Percentiles rank a stretch among this genome's conserved stretches.
phyloP scores from a whole-genome alignment of 306 rosid species.

The Citrullus colocynthis region DNA sequence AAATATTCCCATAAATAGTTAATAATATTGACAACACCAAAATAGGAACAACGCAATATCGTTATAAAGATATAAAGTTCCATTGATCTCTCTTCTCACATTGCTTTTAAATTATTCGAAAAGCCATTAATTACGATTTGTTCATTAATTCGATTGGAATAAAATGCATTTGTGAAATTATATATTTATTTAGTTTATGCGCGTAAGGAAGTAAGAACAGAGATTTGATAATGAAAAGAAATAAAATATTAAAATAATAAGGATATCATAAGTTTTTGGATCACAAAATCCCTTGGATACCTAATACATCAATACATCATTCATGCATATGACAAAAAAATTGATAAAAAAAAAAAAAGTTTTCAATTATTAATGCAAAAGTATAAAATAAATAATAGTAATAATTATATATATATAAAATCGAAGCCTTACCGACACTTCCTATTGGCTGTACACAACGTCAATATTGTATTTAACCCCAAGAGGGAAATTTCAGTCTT shows the following conservation, averaged over 20 bases:
- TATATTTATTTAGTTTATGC: background rate
- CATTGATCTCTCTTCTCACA: background rate
- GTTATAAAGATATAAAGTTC: background rate
- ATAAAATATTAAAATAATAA: background rate
- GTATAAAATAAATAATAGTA: background rate
- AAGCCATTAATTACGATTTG: background rate
- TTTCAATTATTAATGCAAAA: background rate
- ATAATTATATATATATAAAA: background rate
- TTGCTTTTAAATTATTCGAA: too few species aligned
- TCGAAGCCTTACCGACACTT: constrained; percentile 3
- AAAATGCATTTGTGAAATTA: background rate
- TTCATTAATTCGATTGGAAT: background rate
- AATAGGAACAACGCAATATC: too few species aligned
- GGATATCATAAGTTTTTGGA: background rate
- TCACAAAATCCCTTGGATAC: background rate
- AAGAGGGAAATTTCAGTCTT: background rate
- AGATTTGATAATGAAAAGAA: background rate
- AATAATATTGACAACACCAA: too few species aligned
- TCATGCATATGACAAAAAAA: background rate
- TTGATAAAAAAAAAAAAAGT: background rate
- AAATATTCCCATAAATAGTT: too few species aligned
- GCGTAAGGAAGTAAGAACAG: background rate
- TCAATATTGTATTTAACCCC: background rate
- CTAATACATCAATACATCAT: background rate
- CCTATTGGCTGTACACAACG: background rate